Conservation (phyloP, 2,329 filamentous ascomycete genomes). For the Conoideocrella luteorostrata region DNA sequence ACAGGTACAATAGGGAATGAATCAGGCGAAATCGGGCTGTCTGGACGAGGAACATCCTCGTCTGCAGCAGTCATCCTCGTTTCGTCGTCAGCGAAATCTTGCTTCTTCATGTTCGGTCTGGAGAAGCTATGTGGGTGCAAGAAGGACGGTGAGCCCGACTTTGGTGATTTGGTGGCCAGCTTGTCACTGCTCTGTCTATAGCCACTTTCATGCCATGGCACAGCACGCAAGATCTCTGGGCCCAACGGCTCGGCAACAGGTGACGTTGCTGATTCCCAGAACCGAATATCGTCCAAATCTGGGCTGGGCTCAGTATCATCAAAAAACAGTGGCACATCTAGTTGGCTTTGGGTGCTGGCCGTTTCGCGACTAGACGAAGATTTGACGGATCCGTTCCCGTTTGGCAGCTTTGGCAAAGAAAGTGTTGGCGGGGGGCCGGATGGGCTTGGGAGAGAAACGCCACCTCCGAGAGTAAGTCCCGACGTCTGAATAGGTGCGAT, state of each 20-base stretch:
- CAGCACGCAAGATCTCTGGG: neutral
- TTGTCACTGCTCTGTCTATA: neutral
- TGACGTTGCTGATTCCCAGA: constrained; percentile 20
- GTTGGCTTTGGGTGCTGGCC: constrained; percentile 16
- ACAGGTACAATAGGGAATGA: constrained; percentile 20
- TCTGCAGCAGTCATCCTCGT: constrained; percentile 14
- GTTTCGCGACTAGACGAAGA: constrained; percentile 3
- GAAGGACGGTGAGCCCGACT: constrained; percentile 12
- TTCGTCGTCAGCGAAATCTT: neutral
- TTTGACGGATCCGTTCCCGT: neutral
- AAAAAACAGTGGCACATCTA: constrained; percentile 19
- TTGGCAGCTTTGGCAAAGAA: constrained; percentile 7
- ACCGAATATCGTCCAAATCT: constrained; percentile 33
- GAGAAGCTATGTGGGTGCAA: constrained; percentile 7
- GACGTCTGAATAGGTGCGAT: neutral
- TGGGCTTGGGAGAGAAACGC: neutral
- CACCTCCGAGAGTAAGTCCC: neutral
- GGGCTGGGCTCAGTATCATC: constrained; percentile 28
- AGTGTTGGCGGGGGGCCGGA: constrained; percentile 6
- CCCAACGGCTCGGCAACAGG: constrained; percentile 1
- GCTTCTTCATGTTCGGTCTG: neutral
- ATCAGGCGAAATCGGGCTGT: constrained; percentile 33
- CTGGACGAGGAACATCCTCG: constrained; percentile 31
- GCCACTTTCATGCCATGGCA: neutral
- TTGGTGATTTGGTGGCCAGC: constrained; percentile 4